phyloP scores from a whole-genome alignment of 2,329 filamentous ascomycete genomes.

The Capronia coronata region DNA sequence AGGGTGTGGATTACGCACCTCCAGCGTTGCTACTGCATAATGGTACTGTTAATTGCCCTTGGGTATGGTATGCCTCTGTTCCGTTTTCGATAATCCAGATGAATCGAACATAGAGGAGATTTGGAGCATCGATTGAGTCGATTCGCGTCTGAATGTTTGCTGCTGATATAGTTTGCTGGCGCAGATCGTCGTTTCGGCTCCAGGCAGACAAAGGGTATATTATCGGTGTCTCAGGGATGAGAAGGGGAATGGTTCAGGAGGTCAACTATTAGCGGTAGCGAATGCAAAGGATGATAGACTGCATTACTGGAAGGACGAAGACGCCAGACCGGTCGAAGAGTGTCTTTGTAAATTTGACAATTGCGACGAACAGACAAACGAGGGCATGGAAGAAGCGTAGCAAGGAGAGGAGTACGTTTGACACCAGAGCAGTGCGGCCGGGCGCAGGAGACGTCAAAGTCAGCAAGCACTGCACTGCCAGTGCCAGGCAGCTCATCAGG shows the following conservation, averaged over 20 bases:
- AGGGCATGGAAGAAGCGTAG: neutral
- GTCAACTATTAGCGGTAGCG: slow-evolving; percentile 1
- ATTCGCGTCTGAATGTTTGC: too few species aligned
- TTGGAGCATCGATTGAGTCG: neutral
- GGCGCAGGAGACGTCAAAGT: neutral
- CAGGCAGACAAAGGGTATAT: slow-evolving; percentile 6
- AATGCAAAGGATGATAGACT: slow-evolving; percentile 5
- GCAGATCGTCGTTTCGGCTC: slow-evolving; percentile 7
- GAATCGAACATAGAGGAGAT: neutral
- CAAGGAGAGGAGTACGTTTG: neutral
- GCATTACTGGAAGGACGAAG: slow-evolving; percentile 9
- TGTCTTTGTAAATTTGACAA: neutral
- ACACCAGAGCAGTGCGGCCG: neutral
- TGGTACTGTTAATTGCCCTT: neutral
- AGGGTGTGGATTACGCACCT: slow-evolving; percentile 10
- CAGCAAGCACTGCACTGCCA: too few species aligned
- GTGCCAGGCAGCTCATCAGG: too few species aligned
- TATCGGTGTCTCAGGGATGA: neutral
- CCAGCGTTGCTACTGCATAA: slow-evolving; percentile 6
- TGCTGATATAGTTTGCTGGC: slow-evolving; percentile 1
- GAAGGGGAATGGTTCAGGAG: neutral
- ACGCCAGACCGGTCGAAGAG: slow-evolving; percentile 1
- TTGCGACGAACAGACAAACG: slow-evolving; percentile 5
- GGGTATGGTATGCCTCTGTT: neutral
- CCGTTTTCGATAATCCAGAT: neutral